Base-by-base conservation (phyloP, 495 filamentous ascomycete species). In the Xylaria flabelliformis region DNA sequence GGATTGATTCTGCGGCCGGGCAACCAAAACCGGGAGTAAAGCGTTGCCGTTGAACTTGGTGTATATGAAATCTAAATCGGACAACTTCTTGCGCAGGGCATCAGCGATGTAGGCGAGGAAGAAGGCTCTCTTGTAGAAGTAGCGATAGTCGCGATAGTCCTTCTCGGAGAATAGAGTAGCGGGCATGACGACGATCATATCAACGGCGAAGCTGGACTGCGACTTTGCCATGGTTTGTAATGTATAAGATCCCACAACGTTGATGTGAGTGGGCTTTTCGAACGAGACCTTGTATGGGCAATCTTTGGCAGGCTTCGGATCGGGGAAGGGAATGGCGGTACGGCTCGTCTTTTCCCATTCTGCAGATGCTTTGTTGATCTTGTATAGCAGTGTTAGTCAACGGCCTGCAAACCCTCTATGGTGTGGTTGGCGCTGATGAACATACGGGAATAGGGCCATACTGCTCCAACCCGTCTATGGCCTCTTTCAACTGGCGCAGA, bases 41-140 rank as follows among this genome's bases (percentile, higher is more conserved):
- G 81, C 83, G 80, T 97, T 97, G 29, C 90, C 95, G 78, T 95
- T 89, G 34, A 95, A 85, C 74, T 88, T 83, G 24, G 85, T 84
- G 83, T 91, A 97, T 1, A 83, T 84, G 34, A 94, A 64, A 8
- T 88, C 83, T 64, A 91, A 84, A 8, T 86, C 74, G 12, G 82
- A 83, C 36, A 89, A 79, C 0, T 85, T 80, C 34, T 88, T 85
- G 67, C 88, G 88, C 26, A 99, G 83, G 6, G 86, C 88, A 39
- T 88, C 88, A 2, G 93, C 90, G 69, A 98, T 79, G 73, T 90
- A 92, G 46, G 95, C 93, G 36, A 99, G 81, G 73, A 97, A 98
- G 76, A 94, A 98, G 5, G 96, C 93, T 68, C 95, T 84, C 79
- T 98, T 97, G 81, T 98, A 91, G 76, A 98, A 98, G 80, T 95